Evolutionary conservation across 352 stramenopile genomes (phyloP), one percentile per base, ranked within the genome.

Genomic region (Phytophthora idaei): DNA sequence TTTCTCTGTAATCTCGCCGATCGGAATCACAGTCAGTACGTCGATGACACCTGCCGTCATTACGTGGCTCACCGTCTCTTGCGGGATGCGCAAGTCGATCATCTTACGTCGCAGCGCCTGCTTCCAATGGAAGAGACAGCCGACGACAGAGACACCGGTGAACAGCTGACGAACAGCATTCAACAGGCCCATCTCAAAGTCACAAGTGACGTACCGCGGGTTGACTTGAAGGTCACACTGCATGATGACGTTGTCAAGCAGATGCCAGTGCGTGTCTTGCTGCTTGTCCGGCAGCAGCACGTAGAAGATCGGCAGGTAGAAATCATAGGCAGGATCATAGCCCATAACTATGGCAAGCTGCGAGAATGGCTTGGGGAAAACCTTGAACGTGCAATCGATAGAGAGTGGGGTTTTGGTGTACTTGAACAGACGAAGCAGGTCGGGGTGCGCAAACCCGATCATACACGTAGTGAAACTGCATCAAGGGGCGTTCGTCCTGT

Each of bases 261-360:
- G 9, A 8, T 55, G 44, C n/a, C 32, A 62, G 25, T 62, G 49
- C 14, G 29, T 39, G 7, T 0, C 14, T 15, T 62, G 15, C 0
- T 55, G 10, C 15, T 55, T 54, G n/a, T 7, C 44, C 15, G 34
- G 27, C 2, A 55, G 25, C 5, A 48, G 45, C 8, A 55, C 45
- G 31, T 62, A 62, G 15, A 62, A 51, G 25, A 34, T 34, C 4
- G 29, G 29, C 4, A 54, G 10, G 11, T 62, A 62, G 9, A 62
- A 8, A 17, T 54, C 44, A 34, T 31, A 39, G 2, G 55, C 14
- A 1, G n/a, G 55, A 39, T 62, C 44, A 34, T 55, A 55, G 1
- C 5, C 12, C 55, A 48, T 62, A 2, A 62, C 15, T 39, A 61
- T 14, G 9, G 29, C n/a, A 7, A 44, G 21, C 21, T 53, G 28